Evolutionary conservation across 2,329 filamentous ascomycete species (phyloP), one percentile per base, ranked within the genome.

Genomic region (Lachnellula arida): DNA sequence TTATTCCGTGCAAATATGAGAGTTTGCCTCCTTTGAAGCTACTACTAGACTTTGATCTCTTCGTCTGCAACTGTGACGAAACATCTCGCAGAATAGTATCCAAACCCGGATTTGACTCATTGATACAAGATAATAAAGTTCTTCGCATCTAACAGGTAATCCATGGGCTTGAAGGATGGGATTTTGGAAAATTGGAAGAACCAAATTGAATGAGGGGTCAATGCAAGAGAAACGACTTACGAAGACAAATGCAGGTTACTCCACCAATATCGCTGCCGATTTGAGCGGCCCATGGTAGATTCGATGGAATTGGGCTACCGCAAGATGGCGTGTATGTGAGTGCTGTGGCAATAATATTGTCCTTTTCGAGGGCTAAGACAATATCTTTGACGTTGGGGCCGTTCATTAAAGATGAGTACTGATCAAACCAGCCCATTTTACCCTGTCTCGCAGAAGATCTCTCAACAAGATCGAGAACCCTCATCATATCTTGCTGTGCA

Each of bases 211-310:
- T 39, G 35, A 40, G 44, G n/a, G 42, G 23, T 15, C 35, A 51
- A 23, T 15, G 12, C 50, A 46, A 53, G 44, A 59, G 49, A 49
- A 35, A 49, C 46, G 22, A 74, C 78, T 58, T 67, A 82, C 82
- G 78, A 65, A 84, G 77, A 68, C 79, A 84, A 51, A 85, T 78
- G 67, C 82, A 85, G n/a, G 81, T 78, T 37, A 82, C 76, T 25
- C 82, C 82, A 46, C 81, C 82, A 43, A 82, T 76, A 56, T 79
- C 74, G 44, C 70, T 66, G 11, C 76, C 78, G 54, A 84, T 76
- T 2, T 70, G 73, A 43, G 71, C 70, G 6, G 80, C 75, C 81
- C 81, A 85, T 1, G 81, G 81, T 9, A 85, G 68, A 60, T 84
- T 80, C 5, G 73, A 71, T 9, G 75, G 73, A 17, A 75, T 72